Evolutionary conservation across 2,329 filamentous ascomycete species (phyloP).

Genomic region (Emericellopsis cladophorae): DNA sequence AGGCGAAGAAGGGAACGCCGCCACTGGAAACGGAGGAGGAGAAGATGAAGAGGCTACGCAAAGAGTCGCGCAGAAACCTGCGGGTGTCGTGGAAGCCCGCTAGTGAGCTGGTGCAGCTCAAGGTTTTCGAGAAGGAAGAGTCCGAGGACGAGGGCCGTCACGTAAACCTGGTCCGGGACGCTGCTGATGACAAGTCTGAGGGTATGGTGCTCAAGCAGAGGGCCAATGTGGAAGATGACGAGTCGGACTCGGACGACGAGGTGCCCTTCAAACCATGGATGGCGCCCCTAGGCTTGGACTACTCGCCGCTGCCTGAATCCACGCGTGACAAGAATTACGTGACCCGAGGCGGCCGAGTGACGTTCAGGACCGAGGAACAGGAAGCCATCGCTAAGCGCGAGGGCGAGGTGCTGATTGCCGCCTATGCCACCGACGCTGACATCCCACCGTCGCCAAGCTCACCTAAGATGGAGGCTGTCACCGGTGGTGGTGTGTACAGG

Average conservation of each 20-base stretch:
- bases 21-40: constrained; percentile 55
- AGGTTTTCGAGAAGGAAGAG: constrained; percentile 59
- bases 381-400: constrained; percentile 43
- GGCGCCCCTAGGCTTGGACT: constrained; percentile 32
- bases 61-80: constrained; percentile 57
- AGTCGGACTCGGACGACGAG: constrained; percentile 40
- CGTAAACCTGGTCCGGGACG: constrained; percentile 57
- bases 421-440: constrained; percentile 40
- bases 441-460: constrained; percentile 46
- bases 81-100: constrained; percentile 62
- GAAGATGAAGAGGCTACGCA: constrained; percentile 53
- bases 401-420: constrained; percentile 46
- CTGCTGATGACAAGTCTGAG: constrained; percentile 59
- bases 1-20: constrained; percentile 30
- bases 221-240: constrained; percentile 33
- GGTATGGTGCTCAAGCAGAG: constrained; percentile 54
- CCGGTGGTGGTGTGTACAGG: constrained; percentile 10
- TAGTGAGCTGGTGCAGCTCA: constrained; percentile 50
- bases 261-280: constrained; percentile 39
- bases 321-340: constrained; percentile 34
- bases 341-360: constrained; percentile 38
- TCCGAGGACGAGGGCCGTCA: constrained; percentile 57
- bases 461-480: constrained; percentile 23
- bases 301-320: constrained; percentile 31
- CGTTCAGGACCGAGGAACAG: constrained; percentile 42